A percentile compares a stretch with the other conserved stretches of the same genome.
Conservation (phyloP, 352 stramenopile species). For the Globisporangium uncinulatum region DNA sequence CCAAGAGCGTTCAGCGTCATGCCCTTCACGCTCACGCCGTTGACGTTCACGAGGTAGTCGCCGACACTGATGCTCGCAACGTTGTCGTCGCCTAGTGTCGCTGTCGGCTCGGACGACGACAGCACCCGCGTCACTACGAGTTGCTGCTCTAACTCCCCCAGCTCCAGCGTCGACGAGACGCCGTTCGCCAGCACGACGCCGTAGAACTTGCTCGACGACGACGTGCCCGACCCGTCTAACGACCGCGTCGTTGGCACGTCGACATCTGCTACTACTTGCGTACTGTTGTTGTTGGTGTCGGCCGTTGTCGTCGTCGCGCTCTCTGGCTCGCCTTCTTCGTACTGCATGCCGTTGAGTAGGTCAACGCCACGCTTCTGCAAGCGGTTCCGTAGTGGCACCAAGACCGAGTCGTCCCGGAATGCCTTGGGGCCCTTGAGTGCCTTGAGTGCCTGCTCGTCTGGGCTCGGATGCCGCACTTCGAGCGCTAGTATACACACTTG, state of each 20-base stretch:
- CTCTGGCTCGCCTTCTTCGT: slow-evolving; percentile 27
- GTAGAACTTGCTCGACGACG: slow-evolving; percentile 29
- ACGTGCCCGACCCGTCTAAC: neutral
- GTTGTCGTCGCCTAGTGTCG: slow-evolving; percentile 8
- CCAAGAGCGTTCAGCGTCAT: slow-evolving; percentile 30
- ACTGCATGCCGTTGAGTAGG: slow-evolving; percentile 47
- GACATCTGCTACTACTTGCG: too few species aligned
- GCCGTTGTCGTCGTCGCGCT: slow-evolving; percentile 3
- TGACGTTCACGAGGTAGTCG: slow-evolving; percentile 49
- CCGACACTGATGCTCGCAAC: slow-evolving; percentile 16
- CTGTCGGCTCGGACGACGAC: slow-evolving; percentile 7
- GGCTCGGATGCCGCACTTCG: slow-evolving; percentile 60
- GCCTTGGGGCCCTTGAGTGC: slow-evolving; percentile 68
- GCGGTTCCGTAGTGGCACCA: slow-evolving; percentile 39
- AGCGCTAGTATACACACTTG: slow-evolving; percentile 71
- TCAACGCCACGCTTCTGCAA: slow-evolving; percentile 34
- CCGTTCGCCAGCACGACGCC: slow-evolving; percentile 40
- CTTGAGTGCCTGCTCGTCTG: slow-evolving; percentile 71
- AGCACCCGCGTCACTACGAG: slow-evolving; percentile 38
- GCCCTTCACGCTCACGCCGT: slow-evolving; percentile 38
- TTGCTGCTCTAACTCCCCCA: slow-evolving; percentile 30
- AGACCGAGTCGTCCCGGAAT: slow-evolving; percentile 59
- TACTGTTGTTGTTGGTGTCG: neutral
- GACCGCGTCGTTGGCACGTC: too few species aligned
- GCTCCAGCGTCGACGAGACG: slow-evolving; percentile 27